Evolutionary conservation across 1,284 basidiomycete species (phyloP), one percentile per base, ranked within the genome.

Genomic region (Earliella scabrosa): DNA sequence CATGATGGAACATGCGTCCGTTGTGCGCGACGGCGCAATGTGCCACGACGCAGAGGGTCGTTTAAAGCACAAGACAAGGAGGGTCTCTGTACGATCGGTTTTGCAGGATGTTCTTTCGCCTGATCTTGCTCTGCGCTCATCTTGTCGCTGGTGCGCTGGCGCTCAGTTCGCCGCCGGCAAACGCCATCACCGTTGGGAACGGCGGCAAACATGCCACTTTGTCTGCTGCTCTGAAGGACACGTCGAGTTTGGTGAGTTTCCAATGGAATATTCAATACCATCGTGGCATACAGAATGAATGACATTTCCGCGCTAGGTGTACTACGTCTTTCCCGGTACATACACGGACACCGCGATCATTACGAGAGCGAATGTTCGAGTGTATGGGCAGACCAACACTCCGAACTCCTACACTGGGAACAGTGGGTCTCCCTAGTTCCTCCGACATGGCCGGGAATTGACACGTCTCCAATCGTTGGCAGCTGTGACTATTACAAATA

Each of bases 271-370:
- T 3, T 38, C 18, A 16, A 21, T 23, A 24, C 21, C 39, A 23
- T 41, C 5, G 39, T 41, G 35, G 47, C 39, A 27, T 23, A 21
- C 36, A 40, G 45, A 51, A 35, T 32, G 31, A 32, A 4, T 51
- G 46, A 45, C 41, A 14, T 36, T 3, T 31, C 27, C 39, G 35
- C 29, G n/a, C 3, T 68, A 73, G 52, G 71, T 75, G 6, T 81
- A 84, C 56, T 85, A 84, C 71, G 77, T 85, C 34, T 83, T 74
- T 60, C 75, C 82, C 13, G 82, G 82, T 7, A 82, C 77, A 3
- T 85, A 84, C 65, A 72, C 68, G 10, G 83, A 80, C 53, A 82
- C 82, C 61, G 77, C 83, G 4, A 71, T 76, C 51, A 82, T 85
- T 56, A 77, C 76, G 14, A 78, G 82, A 24, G 54, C 63, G n/a